These are phyloP conservation scores for Globisporangium orthogonon DNA, from an alignment of 352 stramenopile species.

Conservation along the genomic window DNA sequence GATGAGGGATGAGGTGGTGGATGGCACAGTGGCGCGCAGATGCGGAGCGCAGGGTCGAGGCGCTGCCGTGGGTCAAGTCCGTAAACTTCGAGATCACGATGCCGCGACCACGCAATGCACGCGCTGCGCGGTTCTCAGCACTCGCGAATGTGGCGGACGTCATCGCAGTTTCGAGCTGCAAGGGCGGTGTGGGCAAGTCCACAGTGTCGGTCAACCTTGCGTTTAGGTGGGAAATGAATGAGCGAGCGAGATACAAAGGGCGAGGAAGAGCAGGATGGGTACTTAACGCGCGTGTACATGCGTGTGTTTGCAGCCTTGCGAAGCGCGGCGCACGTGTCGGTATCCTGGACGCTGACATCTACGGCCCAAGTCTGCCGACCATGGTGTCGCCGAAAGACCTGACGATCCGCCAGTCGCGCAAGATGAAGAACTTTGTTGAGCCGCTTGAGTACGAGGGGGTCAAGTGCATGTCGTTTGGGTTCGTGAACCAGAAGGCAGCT, in stretches of 20 bases:
- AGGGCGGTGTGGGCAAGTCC: slow-evolving; percentile 98
- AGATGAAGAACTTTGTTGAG: slow-evolving; percentile 68
- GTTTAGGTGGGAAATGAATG: slow-evolving; percentile 54
- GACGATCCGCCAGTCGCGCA: slow-evolving; percentile 63
- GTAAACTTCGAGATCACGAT: slow-evolving; percentile 61
- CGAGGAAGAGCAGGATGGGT: too few species aligned
- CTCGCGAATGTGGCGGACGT: slow-evolving; percentile 83
- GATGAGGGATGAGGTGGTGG: neutral
- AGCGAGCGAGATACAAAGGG: neutral
- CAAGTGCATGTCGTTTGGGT: slow-evolving; percentile 92
- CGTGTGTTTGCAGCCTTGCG: slow-evolving; percentile 40
- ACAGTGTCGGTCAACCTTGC: slow-evolving; percentile 99
- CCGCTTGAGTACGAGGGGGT: slow-evolving; percentile 85
- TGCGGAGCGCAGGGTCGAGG: slow-evolving; percentile 35
- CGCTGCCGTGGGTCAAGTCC: slow-evolving; percentile 71
- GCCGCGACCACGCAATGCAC: slow-evolving; percentile 54
- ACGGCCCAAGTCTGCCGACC: slow-evolving; percentile 97
- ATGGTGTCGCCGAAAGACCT: slow-evolving; percentile 86
- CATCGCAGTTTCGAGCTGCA: slow-evolving; percentile 91
- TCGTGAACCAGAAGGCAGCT: slow-evolving; percentile 83
- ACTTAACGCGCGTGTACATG: neutral
- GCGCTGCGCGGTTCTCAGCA: slow-evolving; percentile 66
- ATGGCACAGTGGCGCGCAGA: slow-evolving; percentile 55
- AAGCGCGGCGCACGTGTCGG: slow-evolving; percentile 92
- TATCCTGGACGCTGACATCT: slow-evolving; percentile 99